phyloP scores from a whole-genome alignment of 257 asterid genomes.

The Solanum neorickii region DNA sequence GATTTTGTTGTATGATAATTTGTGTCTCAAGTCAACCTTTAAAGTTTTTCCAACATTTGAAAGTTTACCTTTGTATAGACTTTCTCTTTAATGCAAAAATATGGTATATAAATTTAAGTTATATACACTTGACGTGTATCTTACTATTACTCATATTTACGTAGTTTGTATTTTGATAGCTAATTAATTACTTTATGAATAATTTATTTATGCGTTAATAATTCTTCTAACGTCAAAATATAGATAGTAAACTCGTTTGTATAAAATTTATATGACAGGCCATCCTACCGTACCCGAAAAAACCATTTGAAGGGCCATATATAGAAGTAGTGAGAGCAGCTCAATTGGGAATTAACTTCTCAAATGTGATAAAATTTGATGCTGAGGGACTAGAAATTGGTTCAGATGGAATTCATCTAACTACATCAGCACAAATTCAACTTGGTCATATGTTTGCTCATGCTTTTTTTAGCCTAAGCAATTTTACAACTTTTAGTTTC shows the following conservation, averaged over 20 bases:
- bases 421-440: constrained; percentile 34
- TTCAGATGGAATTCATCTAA: constrained; percentile 42
- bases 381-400: constrained; percentile 42
- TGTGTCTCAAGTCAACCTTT: not conserved
- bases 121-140: not conserved
- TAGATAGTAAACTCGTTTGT: not conserved
- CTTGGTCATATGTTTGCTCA: constrained; percentile 48
- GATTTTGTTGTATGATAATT: not conserved
- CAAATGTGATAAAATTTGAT: constrained; percentile 45
- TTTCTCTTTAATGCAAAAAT: not conserved
- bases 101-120: not conserved
- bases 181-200: not conserved
- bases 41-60: not conserved
- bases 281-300: not conserved
- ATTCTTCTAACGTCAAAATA: not conserved
- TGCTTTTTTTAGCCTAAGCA: constrained; percentile 5
- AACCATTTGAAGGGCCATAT: constrained; percentile 20
- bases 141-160: not conserved
- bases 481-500: not conserved
- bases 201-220: not conserved
- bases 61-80: not conserved
- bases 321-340: constrained; percentile 38
- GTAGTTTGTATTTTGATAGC: not conserved
- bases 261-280: not conserved
- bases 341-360: constrained; percentile 33